These are phyloP conservation scores for Pleurotus djamor DNA, from an alignment of 768 basidiomycete genomes.

Conservation along the genomic window DNA sequence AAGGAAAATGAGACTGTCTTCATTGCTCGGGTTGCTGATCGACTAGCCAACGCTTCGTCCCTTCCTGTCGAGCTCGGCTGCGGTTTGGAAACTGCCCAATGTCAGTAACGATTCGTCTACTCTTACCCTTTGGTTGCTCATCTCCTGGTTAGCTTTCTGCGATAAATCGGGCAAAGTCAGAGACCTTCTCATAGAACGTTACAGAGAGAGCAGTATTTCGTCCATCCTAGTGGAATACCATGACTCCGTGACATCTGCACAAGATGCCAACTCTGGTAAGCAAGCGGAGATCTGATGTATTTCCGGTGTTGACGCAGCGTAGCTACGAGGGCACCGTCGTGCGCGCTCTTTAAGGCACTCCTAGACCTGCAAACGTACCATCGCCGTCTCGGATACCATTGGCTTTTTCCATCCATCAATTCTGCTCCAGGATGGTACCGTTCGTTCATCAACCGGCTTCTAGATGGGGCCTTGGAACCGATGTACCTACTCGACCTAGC, in stretches of 20 bases:
- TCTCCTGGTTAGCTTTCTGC: constrained; percentile 43
- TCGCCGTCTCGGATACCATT: constrained; percentile 51
- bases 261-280: background rate
- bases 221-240: constrained; percentile 24
- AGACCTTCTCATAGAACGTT: constrained; percentile 44
- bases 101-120: constrained; percentile 13
- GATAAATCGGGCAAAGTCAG: constrained; percentile 37
- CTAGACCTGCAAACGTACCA: constrained; percentile 50
- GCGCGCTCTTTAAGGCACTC: constrained; percentile 51
- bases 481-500: constrained; percentile 38
- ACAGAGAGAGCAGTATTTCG: constrained; percentile 47
- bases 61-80: constrained; percentile 47
- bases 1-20: constrained; percentile 35
- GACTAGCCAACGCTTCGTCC: constrained; percentile 39
- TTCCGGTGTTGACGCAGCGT: constrained; percentile 1
- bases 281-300: background rate
- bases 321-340: constrained; percentile 18
- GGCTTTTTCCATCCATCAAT: constrained; percentile 5
- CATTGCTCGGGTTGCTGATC: constrained; percentile 46
- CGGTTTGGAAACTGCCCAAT: constrained; percentile 21
- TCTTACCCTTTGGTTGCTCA: constrained; percentile 4
- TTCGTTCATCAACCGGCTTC: background rate
- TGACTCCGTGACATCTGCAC: background rate
- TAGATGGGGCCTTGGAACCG: background rate
- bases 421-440: background rate